A percentile compares a stretch with the other conserved stretches of the same genome.
These are phyloP conservation scores for Silene latifolia DNA, from an alignment of 148 eudicot species.

Conservation along the genomic window DNA sequence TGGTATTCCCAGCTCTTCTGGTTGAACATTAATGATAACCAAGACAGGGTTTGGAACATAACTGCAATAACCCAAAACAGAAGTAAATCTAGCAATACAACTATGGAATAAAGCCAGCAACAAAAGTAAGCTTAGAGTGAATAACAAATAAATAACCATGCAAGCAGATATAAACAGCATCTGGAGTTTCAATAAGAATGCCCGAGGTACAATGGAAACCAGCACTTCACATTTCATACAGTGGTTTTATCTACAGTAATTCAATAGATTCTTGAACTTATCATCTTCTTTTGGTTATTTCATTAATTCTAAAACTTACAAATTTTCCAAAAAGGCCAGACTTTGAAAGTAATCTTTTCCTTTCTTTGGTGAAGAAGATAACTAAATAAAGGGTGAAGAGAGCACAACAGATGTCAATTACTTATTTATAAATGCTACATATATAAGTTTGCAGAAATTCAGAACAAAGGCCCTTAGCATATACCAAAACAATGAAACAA, in stretches of 20 bases:
- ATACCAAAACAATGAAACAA: too few relatives aligned
- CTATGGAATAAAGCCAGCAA: not conserved
- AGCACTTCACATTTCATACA: not conserved
- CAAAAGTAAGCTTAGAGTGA: not conserved
- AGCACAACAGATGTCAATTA: not conserved
- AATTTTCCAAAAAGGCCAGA: too few relatives aligned
- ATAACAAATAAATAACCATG: not conserved
- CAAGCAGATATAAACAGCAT: not conserved
- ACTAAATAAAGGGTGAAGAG: not conserved
- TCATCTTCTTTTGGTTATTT: too few relatives aligned
- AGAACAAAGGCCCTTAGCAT: not conserved
- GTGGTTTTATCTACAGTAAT: not conserved
- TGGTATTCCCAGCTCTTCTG: constrained; percentile 95
- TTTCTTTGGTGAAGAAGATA: not conserved
- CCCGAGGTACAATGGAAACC: not conserved
- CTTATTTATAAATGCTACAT: not conserved
- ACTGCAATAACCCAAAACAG: constrained; percentile 38
- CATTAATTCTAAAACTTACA: too few relatives aligned
- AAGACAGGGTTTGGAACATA: constrained; percentile 92
- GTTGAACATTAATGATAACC: constrained; percentile 97
- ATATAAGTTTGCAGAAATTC: not conserved
- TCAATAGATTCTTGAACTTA: not conserved
- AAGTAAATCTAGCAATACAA: not conserved
- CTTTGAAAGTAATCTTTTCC: not conserved
- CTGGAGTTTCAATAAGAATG: not conserved